A percentile compares a stretch with the other conserved stretches of the same genome.
phyloP scores from a whole-genome alignment of 2,329 filamentous ascomycete species.

The Stagonosporopsis chrysanthemi region DNA sequence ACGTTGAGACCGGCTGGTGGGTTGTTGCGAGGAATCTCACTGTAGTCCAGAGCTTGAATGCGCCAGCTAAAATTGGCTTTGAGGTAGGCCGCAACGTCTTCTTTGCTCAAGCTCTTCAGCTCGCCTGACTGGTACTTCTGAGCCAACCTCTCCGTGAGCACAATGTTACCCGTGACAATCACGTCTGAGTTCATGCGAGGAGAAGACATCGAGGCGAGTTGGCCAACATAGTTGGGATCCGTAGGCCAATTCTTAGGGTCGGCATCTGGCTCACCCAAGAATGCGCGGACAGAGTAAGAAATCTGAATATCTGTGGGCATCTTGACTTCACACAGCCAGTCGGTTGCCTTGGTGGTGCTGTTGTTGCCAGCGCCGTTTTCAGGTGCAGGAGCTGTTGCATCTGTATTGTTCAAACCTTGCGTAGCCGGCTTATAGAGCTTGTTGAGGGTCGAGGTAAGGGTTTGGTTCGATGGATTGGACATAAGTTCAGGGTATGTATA shows the following conservation, averaged over 20 bases:
- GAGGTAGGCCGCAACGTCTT: slow-evolving; percentile 34
- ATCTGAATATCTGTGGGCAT: slow-evolving; percentile 44
- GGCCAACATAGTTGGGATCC: slow-evolving; percentile 53
- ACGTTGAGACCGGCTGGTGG: slow-evolving; percentile 42
- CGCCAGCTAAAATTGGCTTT: slow-evolving; percentile 43
- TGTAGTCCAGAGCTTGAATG: slow-evolving; percentile 40
- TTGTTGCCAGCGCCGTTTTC: slow-evolving; percentile 9
- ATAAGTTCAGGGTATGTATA: slow-evolving; percentile 46
- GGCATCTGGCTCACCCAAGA: slow-evolving; percentile 36
- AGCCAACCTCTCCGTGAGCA: slow-evolving; percentile 48
- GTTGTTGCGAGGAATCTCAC: slow-evolving; percentile 37
- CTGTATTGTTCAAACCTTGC: slow-evolving; percentile 34
- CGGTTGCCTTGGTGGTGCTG: slow-evolving; percentile 27
- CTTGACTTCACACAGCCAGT: slow-evolving; percentile 42
- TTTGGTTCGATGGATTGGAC: slow-evolving; percentile 35
- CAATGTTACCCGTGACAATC: slow-evolving; percentile 52
- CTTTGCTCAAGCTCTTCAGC: slow-evolving; percentile 33
- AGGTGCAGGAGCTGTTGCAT: slow-evolving; percentile 21
- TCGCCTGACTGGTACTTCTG: slow-evolving; percentile 35
- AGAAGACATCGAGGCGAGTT: slow-evolving; percentile 49
- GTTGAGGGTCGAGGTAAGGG: slow-evolving; percentile 38
- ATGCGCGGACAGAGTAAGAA: slow-evolving; percentile 43
- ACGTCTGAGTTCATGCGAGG: slow-evolving; percentile 47
- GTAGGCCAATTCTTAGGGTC: slow-evolving; percentile 45
- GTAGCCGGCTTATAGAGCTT: slow-evolving; percentile 37